Evolutionary conservation across 164 flowering plant species (phyloP).

Genomic region (Aristolochia contorta): DNA sequence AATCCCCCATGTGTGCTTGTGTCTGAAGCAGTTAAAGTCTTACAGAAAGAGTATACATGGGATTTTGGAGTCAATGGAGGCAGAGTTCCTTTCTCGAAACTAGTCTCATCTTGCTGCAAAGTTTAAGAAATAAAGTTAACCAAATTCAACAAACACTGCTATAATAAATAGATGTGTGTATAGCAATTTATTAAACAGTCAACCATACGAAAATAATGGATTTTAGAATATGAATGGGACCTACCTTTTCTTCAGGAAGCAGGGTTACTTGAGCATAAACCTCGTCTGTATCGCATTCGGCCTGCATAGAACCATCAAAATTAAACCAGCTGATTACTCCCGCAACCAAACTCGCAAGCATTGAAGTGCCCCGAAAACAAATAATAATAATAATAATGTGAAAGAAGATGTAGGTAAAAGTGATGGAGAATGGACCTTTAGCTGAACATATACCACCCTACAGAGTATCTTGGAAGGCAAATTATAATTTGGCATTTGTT

Average conservation of each 20-base stretch:
- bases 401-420: background rate
- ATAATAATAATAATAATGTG: background rate
- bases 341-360: slow-evolving; percentile 1
- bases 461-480: slow-evolving; percentile 49
- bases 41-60: slow-evolving; percentile 21
- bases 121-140: too few relatives aligned
- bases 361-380: background rate
- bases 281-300: slow-evolving; percentile 51
- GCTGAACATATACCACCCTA: slow-evolving; percentile 33
- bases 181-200: too few relatives aligned
- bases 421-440: slow-evolving; percentile 27
- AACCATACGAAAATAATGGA: background rate
- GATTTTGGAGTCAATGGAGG: slow-evolving; percentile 6
- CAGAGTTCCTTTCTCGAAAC: slow-evolving; percentile 5
- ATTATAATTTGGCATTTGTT: slow-evolving; percentile 33
- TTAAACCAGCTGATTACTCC: background rate
- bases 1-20: slow-evolving; percentile 62
- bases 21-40: slow-evolving; percentile 53
- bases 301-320: slow-evolving; percentile 29
- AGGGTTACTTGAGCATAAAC: slow-evolving; percentile 59
- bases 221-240: background rate
- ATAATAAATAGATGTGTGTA: too few relatives aligned
- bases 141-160: too few relatives aligned
- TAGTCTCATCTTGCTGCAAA: slow-evolving; percentile 22
- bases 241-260: slow-evolving; percentile 36